Evolutionary conservation across 345 rosid genomes (phyloP).

Genomic region (Dimocarpus longan): DNA sequence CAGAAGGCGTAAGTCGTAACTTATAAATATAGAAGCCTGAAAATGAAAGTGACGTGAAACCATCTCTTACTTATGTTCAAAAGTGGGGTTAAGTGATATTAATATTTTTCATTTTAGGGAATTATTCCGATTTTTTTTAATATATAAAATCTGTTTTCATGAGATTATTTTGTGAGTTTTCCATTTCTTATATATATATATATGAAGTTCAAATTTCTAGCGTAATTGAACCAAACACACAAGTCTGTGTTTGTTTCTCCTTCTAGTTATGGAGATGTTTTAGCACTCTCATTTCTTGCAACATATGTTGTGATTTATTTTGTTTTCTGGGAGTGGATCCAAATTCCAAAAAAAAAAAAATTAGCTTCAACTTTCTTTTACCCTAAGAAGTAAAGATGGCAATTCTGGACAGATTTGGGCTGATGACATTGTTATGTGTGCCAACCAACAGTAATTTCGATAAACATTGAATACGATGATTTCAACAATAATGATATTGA

Average conservation of each 20-base stretch:
- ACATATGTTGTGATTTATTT: background rate
- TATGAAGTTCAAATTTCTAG: too few relatives aligned
- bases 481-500: background rate
- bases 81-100: too few relatives aligned
- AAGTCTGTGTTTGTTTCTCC: background rate
- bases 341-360: background rate
- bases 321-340: too few relatives aligned
- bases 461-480: background rate
- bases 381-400: too few relatives aligned
- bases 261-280: background rate
- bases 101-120: too few relatives aligned
- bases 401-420: too few relatives aligned
- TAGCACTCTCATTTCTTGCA: background rate
- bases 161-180: background rate
- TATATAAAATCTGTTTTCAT: background rate
- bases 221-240: background rate
- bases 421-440: too few relatives aligned
- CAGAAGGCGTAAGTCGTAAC: conserved; percentile 21
- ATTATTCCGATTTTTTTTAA: too few relatives aligned
- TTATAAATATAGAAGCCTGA: background rate
- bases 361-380: background rate
- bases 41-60: too few relatives aligned
- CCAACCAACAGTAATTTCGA: background rate
- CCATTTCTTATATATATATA: background rate
- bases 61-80: too few relatives aligned